Evolutionary conservation across 257 asterid genomes (phyloP).

Genomic region (Gentiana dahurica): DNA sequence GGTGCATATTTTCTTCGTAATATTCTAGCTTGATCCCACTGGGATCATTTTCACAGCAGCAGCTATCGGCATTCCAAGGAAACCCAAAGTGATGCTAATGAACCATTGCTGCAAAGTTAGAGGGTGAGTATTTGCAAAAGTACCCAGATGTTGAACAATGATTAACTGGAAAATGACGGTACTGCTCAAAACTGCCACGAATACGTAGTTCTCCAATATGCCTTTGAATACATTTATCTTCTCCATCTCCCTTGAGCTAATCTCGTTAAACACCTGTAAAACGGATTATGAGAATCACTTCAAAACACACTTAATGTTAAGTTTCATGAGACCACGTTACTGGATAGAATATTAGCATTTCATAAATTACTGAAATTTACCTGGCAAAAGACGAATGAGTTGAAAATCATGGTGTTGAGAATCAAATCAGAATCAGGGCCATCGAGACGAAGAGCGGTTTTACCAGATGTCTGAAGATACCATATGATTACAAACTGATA

Average conservation of each 20-base stretch:
- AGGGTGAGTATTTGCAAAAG: slow-evolving; percentile 75
- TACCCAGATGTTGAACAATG: slow-evolving; percentile 66
- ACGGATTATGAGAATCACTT: not conserved
- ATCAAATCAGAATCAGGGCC: slow-evolving; percentile 62
- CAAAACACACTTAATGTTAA: too few species aligned
- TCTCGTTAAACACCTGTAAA: slow-evolving; percentile 82
- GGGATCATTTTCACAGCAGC: slow-evolving; percentile 87
- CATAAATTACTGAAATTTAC: slow-evolving; percentile 20
- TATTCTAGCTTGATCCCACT: slow-evolving; percentile 45
- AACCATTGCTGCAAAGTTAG: slow-evolving; percentile 78
- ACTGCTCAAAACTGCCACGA: slow-evolving; percentile 58
- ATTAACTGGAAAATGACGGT: slow-evolving; percentile 70
- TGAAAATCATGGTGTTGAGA: slow-evolving; percentile 79
- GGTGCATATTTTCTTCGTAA: not conserved
- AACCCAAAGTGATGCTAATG: slow-evolving; percentile 55
- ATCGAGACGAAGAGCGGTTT: slow-evolving; percentile 41
- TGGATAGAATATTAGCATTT: not conserved
- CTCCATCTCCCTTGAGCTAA: slow-evolving; percentile 95
- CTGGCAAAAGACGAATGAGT: slow-evolving; percentile 92
- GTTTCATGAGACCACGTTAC: too few species aligned
- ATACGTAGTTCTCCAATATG: slow-evolving; percentile 68
- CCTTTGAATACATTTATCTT: slow-evolving; percentile 77
- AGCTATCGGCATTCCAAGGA: slow-evolving; percentile 91
- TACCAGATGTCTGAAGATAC: slow-evolving; percentile 85
- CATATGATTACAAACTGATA: slow-evolving; percentile 81